A percentile compares a stretch with the other conserved stretches of the same genome.
Conservation (phyloP, 306 rosid species). For the Fagus crenata region DNA sequence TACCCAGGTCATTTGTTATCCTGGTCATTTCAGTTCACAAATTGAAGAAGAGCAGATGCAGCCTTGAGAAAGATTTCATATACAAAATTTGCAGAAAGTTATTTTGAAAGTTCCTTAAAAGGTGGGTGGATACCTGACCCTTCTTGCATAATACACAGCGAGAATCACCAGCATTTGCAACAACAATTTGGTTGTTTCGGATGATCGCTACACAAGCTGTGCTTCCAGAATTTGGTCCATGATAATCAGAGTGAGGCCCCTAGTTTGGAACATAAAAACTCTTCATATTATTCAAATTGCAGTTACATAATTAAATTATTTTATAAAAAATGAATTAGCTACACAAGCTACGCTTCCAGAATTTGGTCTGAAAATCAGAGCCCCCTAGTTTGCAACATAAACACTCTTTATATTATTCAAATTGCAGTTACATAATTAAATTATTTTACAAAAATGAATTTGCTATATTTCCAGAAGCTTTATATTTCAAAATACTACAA, state of each 20-base stretch:
- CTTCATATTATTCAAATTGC: conserved; percentile 31
- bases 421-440: background rate
- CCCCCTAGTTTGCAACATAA: conserved; percentile 67
- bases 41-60: conserved; percentile 2
- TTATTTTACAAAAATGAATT: background rate
- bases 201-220: conserved; percentile 91
- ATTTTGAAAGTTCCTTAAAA: background rate
- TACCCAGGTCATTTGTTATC: background rate
- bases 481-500: background rate
- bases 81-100: background rate
- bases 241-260: conserved; percentile 96
- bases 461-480: background rate
- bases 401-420: conserved; percentile 29
- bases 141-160: conserved; percentile 86
- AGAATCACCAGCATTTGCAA: conserved; percentile 98
- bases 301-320: background rate
- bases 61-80: background rate
- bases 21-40: background rate
- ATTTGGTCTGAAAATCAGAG: conserved; percentile 82
- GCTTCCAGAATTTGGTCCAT: conserved; percentile 85
- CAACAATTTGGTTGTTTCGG: conserved; percentile 64
- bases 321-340: background rate
- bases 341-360: conserved; percentile 90
- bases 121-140: conserved; percentile 71
- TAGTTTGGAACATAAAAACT: conserved; percentile 42